These are phyloP conservation scores for Fusarium veterinarium DNA, from an alignment of 2,329 filamentous ascomycete genomes.

Conservation along the genomic window DNA sequence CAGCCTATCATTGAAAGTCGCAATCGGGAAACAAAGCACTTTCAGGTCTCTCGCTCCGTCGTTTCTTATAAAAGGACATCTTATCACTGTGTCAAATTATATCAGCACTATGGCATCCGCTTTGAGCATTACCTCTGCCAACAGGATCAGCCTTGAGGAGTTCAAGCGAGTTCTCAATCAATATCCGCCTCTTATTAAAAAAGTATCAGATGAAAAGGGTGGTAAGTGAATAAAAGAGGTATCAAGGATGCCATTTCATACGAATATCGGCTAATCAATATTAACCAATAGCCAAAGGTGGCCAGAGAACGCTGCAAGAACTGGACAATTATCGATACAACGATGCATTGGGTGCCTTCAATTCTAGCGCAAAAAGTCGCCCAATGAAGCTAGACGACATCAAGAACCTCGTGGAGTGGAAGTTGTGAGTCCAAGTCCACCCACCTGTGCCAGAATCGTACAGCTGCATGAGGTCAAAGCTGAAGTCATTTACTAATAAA, in stretches of 20 bases:
- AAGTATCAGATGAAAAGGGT: slow-evolving; percentile 58
- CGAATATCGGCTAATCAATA: slow-evolving; percentile 5
- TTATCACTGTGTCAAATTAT: not conserved
- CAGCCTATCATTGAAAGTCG: not conserved
- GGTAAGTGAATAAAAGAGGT: slow-evolving; percentile 48
- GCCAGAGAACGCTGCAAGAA: slow-evolving; percentile 63
- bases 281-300: slow-evolving; percentile 55
- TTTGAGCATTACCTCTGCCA: slow-evolving; percentile 16
- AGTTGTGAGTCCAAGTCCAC: slow-evolving; percentile 64
- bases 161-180: slow-evolving; percentile 52
- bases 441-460: not conserved
- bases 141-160: slow-evolving; percentile 45
- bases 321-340: slow-evolving; percentile 72
- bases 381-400: slow-evolving; percentile 68
- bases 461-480: not conserved
- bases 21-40: not conserved
- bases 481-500: slow-evolving; percentile 3
- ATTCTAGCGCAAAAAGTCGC: slow-evolving; percentile 46
- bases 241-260: not conserved
- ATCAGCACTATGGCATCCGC: slow-evolving; percentile 30
- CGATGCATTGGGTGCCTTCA: slow-evolving; percentile 62
- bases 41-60: not conserved
- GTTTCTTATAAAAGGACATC: not conserved
- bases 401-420: slow-evolving; percentile 74
- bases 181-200: slow-evolving; percentile 56